These are phyloP conservation scores for Macrotyloma uniflorum DNA, from an alignment of 306 rosid genomes.

Conservation along the genomic window DNA sequence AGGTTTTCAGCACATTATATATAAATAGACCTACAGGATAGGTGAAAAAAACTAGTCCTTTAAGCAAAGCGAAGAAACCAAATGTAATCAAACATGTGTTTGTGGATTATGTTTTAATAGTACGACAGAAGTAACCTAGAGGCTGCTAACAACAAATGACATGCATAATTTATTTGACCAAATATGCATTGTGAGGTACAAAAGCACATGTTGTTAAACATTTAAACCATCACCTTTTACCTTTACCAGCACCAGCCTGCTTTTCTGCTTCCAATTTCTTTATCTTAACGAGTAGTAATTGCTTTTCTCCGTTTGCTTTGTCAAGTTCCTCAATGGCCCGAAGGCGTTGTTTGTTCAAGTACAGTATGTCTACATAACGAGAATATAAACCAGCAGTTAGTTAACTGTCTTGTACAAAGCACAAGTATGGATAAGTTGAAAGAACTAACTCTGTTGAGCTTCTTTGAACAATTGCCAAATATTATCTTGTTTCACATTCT, in stretches of 20 bases:
- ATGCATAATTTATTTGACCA: slow-evolving; percentile 22
- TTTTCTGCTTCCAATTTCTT: slow-evolving; percentile 64
- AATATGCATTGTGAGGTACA: slow-evolving; percentile 5
- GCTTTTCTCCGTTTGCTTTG: slow-evolving; percentile 58
- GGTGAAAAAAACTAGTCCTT: not conserved
- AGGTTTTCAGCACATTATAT: not conserved
- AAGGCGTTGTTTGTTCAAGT: slow-evolving; percentile 67
- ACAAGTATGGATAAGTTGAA: slow-evolving; percentile 9
- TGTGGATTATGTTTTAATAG: not conserved
- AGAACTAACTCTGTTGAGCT: slow-evolving; percentile 83
- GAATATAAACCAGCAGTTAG: slow-evolving; percentile 23
- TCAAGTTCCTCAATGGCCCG: slow-evolving; percentile 67
- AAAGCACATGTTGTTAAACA: slow-evolving; percentile 26
- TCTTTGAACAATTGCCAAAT: slow-evolving; percentile 75
- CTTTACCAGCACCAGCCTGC: slow-evolving; percentile 52
- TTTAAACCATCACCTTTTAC: slow-evolving; percentile 52
- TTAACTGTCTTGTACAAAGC: slow-evolving; percentile 10
- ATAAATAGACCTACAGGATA: not conserved
- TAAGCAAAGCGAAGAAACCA: slow-evolving; percentile 3
- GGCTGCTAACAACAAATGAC: slow-evolving; percentile 2
- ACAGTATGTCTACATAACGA: slow-evolving; percentile 60
- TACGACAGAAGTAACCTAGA: not conserved
- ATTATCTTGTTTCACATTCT: slow-evolving; percentile 43
- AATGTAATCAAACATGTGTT: not conserved
- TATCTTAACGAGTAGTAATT: slow-evolving; percentile 52